A percentile compares a stretch with the other conserved stretches of the same genome.
phyloP scores from a whole-genome alignment of 345 rosid species.

The Draba incana region DNA sequence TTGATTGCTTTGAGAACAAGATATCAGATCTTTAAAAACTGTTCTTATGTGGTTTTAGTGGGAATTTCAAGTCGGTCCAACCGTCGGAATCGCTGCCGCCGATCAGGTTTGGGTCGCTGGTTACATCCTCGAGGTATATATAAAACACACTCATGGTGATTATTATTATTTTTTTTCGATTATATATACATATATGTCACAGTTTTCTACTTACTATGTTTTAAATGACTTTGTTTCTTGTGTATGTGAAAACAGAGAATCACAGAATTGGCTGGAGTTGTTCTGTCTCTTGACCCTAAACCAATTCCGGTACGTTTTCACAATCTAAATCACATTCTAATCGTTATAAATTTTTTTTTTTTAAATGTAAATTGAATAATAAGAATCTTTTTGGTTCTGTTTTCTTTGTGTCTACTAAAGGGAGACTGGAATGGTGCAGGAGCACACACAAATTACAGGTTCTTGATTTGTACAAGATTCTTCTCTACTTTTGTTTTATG shows the following conservation, averaged over 20 bases:
- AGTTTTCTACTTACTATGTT: background rate
- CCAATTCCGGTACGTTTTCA: constrained; percentile 59
- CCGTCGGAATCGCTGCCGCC: constrained; percentile 71
- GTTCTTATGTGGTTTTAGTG: constrained; percentile 48
- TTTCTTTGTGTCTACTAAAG: constrained; percentile 21
- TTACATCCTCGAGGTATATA: constrained; percentile 73
- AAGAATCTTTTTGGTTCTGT: too few species aligned
- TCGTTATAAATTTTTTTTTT: too few species aligned
- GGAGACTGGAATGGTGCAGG: constrained; percentile 99
- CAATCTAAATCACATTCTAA: too few species aligned
- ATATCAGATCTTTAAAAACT: background rate
- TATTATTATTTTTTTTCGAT: too few species aligned
- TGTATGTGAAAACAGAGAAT: constrained; percentile 57
- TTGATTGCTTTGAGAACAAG: constrained; percentile 1
- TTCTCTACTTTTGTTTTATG: background rate
- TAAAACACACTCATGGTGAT: background rate
- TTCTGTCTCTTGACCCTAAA: constrained; percentile 83
- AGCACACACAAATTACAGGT: constrained; percentile 93
- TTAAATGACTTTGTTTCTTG: constrained; percentile 24
- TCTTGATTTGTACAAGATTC: background rate
- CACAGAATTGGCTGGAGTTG: constrained; percentile 75
- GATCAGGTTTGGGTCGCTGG: constrained; percentile 84
- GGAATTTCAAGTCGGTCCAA: constrained; percentile 90
- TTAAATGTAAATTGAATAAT: too few species aligned
- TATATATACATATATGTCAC: background rate